Evolutionary conservation across 2,329 filamentous ascomycete genomes (phyloP).

Genomic region (Aspergillus versicolor): DNA sequence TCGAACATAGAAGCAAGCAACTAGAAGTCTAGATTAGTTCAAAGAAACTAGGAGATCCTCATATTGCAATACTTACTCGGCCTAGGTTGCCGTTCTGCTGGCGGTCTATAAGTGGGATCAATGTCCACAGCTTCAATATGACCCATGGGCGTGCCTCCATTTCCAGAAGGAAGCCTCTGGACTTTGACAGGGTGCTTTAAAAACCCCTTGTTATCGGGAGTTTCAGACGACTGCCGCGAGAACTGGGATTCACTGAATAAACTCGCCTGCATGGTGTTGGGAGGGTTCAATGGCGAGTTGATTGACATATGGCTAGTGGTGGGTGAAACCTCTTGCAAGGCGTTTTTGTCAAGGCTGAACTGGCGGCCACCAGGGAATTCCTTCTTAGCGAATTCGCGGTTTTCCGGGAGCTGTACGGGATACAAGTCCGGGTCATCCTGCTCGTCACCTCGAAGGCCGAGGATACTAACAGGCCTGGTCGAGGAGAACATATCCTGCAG

Average conservation of each 20-base stretch:
- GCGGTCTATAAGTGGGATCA: conserved; percentile 80
- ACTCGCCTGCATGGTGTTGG: conserved; percentile 17
- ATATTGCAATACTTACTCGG: conserved; percentile 50
- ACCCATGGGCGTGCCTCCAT: conserved; percentile 57
- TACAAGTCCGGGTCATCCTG: conserved; percentile 47
- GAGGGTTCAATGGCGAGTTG: conserved; percentile 32
- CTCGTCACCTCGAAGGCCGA: conserved; percentile 44
- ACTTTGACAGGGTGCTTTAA: conserved; percentile 33
- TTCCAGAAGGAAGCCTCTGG: conserved; percentile 23
- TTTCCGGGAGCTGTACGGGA: conserved; percentile 41
- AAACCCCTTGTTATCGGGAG: conserved; percentile 18
- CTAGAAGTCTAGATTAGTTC: conserved; percentile 41
- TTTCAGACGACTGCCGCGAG: conserved; percentile 22
- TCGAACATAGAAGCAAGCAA: conserved; percentile 85
- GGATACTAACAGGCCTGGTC: conserved; percentile 41
- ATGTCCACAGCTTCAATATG: conserved; percentile 92
- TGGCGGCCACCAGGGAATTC: conserved; percentile 33
- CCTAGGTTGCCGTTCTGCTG: conserved; percentile 68
- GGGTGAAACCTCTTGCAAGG: conserved; percentile 40
- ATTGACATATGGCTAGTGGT: conserved; percentile 41
- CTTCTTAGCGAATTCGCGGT: conserved; percentile 29
- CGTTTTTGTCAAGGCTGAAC: conserved; percentile 33
- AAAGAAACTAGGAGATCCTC: too few relatives aligned
- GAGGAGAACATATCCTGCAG: conserved; percentile 51
- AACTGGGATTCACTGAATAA: conserved; percentile 23